phyloP scores from a whole-genome alignment of 805 yeast species.

The Saccharomycopsis lassenensis region DNA sequence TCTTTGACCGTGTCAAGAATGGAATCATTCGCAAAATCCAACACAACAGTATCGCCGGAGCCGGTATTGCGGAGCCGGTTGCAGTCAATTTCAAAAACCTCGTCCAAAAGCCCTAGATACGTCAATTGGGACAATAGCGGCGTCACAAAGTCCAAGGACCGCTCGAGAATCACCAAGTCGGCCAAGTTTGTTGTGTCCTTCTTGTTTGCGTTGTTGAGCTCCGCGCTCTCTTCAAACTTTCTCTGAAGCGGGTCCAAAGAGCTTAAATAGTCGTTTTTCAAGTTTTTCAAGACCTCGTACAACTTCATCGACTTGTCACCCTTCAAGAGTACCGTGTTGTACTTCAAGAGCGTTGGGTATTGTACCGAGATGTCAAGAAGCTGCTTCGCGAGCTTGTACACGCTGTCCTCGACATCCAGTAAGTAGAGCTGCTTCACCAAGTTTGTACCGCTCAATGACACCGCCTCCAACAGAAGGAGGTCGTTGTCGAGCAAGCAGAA shows the following conservation, averaged over 20 bases:
- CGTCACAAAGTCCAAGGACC: constrained; percentile 64
- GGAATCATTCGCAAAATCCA: constrained; percentile 29
- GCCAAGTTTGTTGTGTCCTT: constrained; percentile 30
- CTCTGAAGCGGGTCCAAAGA: constrained; percentile 28
- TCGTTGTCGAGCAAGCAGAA: too few relatives aligned
- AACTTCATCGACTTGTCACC: constrained; percentile 47
- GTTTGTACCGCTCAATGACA: too few relatives aligned
- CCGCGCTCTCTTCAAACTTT: constrained; percentile 25
- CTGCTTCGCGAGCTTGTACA: constrained; percentile 38
- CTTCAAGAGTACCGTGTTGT: constrained; percentile 46
- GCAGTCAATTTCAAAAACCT: constrained; percentile 42
- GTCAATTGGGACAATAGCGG: constrained; percentile 68
- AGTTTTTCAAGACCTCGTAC: constrained; percentile 30
- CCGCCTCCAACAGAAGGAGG: too few relatives aligned
- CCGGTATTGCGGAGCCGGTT: constrained; percentile 22
- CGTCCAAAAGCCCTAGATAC: constrained; percentile 75
- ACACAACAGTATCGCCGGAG: constrained; percentile 5
- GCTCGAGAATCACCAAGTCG: constrained; percentile 69
- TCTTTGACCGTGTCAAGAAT: constrained; percentile 44
- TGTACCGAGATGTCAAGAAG: constrained; percentile 34
- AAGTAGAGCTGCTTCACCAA: constrained; percentile 35
- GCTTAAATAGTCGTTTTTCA: constrained; percentile 23
- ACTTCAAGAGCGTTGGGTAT: constrained; percentile 33
- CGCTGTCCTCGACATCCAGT: constrained; percentile 33
- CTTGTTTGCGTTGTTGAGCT: constrained; percentile 25